Percentiles rank a stretch among this genome's conserved stretches.
Conservation (phyloP, 2,329 filamentous ascomycete species). For the Fusarium ramigenum region DNA sequence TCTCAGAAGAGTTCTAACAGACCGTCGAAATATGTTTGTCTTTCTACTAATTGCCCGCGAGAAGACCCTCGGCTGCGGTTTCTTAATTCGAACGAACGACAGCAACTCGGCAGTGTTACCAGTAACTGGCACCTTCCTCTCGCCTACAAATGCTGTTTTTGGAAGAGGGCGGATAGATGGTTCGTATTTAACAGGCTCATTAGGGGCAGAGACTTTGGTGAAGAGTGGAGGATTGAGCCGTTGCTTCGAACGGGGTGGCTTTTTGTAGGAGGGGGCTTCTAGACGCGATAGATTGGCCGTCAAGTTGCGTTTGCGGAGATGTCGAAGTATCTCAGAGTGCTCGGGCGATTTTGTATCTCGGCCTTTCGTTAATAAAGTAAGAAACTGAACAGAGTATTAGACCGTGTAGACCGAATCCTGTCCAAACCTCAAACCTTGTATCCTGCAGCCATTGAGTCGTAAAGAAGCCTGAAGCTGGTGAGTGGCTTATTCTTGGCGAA, state of each 20-base stretch:
- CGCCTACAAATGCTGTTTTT: slow-evolving; percentile 51
- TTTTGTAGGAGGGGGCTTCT: not conserved
- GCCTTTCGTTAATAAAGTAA: slow-evolving; percentile 53
- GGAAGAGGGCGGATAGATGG: slow-evolving; percentile 59
- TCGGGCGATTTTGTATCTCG: slow-evolving; percentile 51
- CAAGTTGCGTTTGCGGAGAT: slow-evolving; percentile 49
- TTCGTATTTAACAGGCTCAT: slow-evolving; percentile 58
- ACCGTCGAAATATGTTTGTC: slow-evolving; percentile 53
- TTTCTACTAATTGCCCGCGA: slow-evolving; percentile 66
- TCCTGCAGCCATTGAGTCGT: slow-evolving; percentile 70
- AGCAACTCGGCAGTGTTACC: slow-evolving; percentile 61
- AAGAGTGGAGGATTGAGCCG: slow-evolving; percentile 41
- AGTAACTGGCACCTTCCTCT: slow-evolving; percentile 64
- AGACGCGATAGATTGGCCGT: slow-evolving; percentile 36
- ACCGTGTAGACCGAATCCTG: not conserved
- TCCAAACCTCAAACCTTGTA: slow-evolving; percentile 63
- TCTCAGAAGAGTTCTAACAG: slow-evolving; percentile 50
- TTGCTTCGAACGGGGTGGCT: slow-evolving; percentile 22
- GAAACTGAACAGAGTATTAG: slow-evolving; percentile 47
- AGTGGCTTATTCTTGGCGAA: slow-evolving; percentile 70
- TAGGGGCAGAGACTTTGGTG: slow-evolving; percentile 47
- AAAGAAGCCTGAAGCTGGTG: slow-evolving; percentile 67
- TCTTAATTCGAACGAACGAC: slow-evolving; percentile 73
- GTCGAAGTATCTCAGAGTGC: slow-evolving; percentile 52
- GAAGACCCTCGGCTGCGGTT: slow-evolving; percentile 70